These are phyloP conservation scores for Trametes gibbosa DNA, from an alignment of 768 basidiomycete species.

Conservation along the genomic window DNA sequence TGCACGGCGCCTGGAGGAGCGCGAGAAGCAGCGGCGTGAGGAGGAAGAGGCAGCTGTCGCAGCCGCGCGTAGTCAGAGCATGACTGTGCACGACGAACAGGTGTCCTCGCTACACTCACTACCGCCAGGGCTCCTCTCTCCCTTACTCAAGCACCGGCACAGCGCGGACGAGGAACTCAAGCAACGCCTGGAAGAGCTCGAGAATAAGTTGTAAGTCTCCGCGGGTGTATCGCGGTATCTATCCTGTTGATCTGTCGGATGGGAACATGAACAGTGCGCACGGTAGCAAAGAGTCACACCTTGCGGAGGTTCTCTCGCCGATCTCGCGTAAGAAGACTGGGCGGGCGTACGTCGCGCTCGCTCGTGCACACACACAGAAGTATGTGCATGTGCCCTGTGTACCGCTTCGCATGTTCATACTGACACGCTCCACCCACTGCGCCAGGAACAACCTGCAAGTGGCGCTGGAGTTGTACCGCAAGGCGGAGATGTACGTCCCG, in stretches of 20 bases:
- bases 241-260: no score
- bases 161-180: slow-evolving; percentile 70
- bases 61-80: slow-evolving; percentile 5
- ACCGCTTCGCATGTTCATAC: background rate
- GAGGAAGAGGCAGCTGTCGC: slow-evolving; percentile 13
- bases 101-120: slow-evolving; percentile 20
- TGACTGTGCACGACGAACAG: slow-evolving; percentile 31
- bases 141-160: slow-evolving; percentile 59
- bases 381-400: slow-evolving; percentile 30
- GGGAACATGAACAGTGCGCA: slow-evolving; percentile 10
- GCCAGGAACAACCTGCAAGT: slow-evolving; percentile 74
- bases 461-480: slow-evolving; percentile 78
- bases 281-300: slow-evolving; percentile 56
- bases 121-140: slow-evolving; percentile 55
- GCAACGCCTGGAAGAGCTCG: slow-evolving; percentile 62
- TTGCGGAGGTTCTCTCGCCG: slow-evolving; percentile 65
- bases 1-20: slow-evolving; percentile 54
- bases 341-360: slow-evolving; percentile 79
- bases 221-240: no score
- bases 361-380: slow-evolving; percentile 80
- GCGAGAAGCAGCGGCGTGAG: slow-evolving; percentile 29
- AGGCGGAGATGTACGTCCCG: slow-evolving; percentile 81
- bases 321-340: slow-evolving; percentile 80
- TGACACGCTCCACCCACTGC: background rate
- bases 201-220: slow-evolving; percentile 48